These are phyloP conservation scores for Elsinoe fawcettii DNA, from an alignment of 2,329 filamentous ascomycete species.

Conservation along the genomic window DNA sequence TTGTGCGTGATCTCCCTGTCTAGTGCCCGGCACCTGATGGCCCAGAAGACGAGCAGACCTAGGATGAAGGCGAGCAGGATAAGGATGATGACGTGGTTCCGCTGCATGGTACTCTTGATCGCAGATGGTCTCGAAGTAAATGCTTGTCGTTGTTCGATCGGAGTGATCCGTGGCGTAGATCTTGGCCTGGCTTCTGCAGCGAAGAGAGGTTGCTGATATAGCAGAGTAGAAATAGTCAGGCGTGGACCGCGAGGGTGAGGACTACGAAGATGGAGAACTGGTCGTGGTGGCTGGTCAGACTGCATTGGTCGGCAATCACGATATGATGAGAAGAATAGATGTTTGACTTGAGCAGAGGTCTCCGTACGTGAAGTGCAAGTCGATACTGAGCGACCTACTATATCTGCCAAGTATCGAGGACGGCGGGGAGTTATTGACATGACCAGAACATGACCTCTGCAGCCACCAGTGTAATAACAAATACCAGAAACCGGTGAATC, in stretches of 20 bases:
- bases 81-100: slow-evolving; percentile 9
- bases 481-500: neutral
- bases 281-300: neutral
- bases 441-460: too few species aligned
- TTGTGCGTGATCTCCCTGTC: neutral
- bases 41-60: neutral
- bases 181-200: too few species aligned
- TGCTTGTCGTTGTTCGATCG: too few species aligned
- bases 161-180: too few species aligned
- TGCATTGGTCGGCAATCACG: neutral
- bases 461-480: neutral
- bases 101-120: neutral
- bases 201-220: neutral
- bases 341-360: too few species aligned
- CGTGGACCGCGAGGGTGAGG: neutral
- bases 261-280: neutral
- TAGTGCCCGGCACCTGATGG: neutral
- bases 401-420: too few species aligned
- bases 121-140: neutral
- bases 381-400: too few species aligned
- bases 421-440: too few species aligned
- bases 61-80: slow-evolving; percentile 1
- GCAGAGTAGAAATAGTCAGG: neutral
- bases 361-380: too few species aligned
- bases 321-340: too few species aligned